Conservation (phyloP, 306 rosid genomes). For the Vigna unguiculata region DNA sequence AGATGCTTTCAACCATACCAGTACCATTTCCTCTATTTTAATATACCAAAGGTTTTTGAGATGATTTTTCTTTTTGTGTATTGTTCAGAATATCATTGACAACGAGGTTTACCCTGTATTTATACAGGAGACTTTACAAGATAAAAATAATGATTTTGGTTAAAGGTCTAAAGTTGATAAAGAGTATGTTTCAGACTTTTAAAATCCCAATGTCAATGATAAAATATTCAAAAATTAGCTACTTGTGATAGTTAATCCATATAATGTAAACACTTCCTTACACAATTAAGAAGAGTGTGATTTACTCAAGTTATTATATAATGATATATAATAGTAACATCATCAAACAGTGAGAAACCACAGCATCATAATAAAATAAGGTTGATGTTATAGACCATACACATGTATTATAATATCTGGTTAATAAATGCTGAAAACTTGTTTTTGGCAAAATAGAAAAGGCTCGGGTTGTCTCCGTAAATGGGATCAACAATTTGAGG, state of each 20-base stretch:
- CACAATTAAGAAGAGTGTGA: neutral
- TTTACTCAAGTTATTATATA: neutral
- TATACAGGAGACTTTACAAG: neutral
- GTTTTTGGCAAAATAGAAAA: slow-evolving; percentile 32
- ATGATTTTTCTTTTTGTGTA: neutral
- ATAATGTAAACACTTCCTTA: neutral
- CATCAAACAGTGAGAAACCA: neutral
- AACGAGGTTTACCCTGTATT: neutral
- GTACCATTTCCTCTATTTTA: neutral
- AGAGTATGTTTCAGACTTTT: neutral
- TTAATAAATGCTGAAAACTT: slow-evolving; percentile 41
- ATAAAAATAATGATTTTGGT: neutral
- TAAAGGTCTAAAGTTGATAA: neutral
- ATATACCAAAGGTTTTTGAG: neutral
- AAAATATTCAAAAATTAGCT: neutral
- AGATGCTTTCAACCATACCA: neutral
- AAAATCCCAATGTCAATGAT: neutral
- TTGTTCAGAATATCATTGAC: neutral
- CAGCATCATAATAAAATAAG: neutral
- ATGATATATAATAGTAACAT: neutral
- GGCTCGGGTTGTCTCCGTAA: slow-evolving; percentile 32
- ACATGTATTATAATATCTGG: slow-evolving; percentile 28
- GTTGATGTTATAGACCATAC: neutral
- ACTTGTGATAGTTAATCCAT: neutral
- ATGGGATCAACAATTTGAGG: slow-evolving; percentile 43